A percentile compares a stretch with the other conserved stretches of the same genome.
These are phyloP conservation scores for Fonsecaea monophora DNA, from an alignment of 2,329 filamentous ascomycete genomes.

Conservation along the genomic window DNA sequence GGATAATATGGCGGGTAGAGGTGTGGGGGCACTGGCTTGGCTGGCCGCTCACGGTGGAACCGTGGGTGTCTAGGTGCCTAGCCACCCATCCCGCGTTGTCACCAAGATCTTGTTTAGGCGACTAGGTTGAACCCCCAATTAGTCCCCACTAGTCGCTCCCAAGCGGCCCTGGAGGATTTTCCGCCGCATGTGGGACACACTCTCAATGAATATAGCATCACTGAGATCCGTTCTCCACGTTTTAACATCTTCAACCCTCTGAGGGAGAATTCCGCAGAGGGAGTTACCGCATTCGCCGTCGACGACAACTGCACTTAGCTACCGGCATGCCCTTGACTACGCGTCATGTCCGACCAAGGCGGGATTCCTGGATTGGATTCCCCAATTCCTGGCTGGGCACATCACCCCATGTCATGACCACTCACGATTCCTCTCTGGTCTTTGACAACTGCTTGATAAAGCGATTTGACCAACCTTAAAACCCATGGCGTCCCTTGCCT, in stretches of 20 bases:
- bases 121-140: not conserved
- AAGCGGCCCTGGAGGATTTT: not conserved
- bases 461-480: not conserved
- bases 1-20: no score
- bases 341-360: not conserved
- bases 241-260: not conserved
- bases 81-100: not conserved
- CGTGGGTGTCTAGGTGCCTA: not conserved
- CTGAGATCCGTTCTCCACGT: not conserved
- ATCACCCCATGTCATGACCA: not conserved
- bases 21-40: no score
- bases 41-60: not conserved
- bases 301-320: not conserved
- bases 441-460: not conserved
- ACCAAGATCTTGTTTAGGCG: not conserved
- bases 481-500: not conserved
- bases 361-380: not conserved
- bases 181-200: not conserved
- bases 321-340: not conserved
- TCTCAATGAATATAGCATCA: not conserved
- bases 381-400: not conserved
- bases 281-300: not conserved
- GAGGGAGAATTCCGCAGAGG: not conserved
- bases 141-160: not conserved
- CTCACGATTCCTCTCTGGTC: not conserved